Base-by-base conservation (phyloP, 2,329 filamentous ascomycete genomes). In the Leptosphaerulina australis region DNA sequence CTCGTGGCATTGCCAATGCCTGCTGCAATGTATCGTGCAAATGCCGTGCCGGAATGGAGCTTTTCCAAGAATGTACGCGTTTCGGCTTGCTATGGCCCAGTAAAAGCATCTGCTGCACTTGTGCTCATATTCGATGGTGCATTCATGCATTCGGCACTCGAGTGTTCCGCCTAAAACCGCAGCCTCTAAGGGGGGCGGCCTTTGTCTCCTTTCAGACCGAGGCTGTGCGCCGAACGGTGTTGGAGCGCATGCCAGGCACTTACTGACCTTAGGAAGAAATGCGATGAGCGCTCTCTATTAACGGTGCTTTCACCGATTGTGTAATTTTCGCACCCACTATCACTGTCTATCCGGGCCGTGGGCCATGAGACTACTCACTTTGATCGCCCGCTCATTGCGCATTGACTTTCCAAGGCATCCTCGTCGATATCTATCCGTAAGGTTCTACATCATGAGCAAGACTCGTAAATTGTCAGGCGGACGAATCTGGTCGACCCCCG, bases 321-420 rank as follows among this genome's bases (percentile, higher is more conserved):
- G 48, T 46, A 41, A 40, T 14, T 28, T 43, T 40, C 12, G 25
- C 17, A 22, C 11, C 21, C 11, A 9, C 48, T 51, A 51, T 37
- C 20, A 41, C 48, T 41, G 48, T 51, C 41, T 51, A 51, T 21
- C 37, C 26, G 31, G 48, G 15, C 36, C 48, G 41, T n/a, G 22
- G 20, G 25, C 5, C 45, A 35, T 28, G 25, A 41, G 21, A 20
- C 37, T 18, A 17, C 15, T 12, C 18, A 10, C 20, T 15, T 37
- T 8, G 21, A 37, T 21, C 36, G 25, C 24, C n/a, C 46, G 41
- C 28, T 21, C 31, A 18, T 7, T 28, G 25, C 36, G 22, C 26
- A 26, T 14, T 46, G 31, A 26, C 29, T 45, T 25, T 25, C 12
- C 22, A 37, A 18, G 25, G 26, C 5, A 28, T 37, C 30, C 41